Percentiles rank a stretch among this genome's conserved stretches.
Evolutionary conservation across 306 rosid species (phyloP).

Genomic region (Dalbergia cochinchinensis): DNA sequence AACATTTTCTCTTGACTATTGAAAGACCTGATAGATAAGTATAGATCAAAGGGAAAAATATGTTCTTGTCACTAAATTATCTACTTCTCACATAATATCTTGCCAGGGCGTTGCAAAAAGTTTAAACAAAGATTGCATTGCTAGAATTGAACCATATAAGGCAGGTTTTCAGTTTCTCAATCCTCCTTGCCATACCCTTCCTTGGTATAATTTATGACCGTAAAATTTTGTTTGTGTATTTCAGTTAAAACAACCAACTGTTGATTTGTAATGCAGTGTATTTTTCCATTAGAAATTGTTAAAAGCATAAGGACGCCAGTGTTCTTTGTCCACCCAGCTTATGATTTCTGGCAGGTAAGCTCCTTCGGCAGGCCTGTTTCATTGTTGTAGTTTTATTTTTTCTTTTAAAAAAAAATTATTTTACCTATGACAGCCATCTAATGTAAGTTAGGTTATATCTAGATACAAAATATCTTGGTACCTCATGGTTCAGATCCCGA

Average conservation of each 20-base stretch:
- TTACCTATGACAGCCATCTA: conserved; percentile 41
- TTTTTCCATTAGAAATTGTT: conserved; percentile 80
- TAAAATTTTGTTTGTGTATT: conserved; percentile 34
- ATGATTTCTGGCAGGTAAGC: conserved; percentile 95
- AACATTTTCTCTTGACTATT: neutral
- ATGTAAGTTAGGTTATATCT: conserved; percentile 46
- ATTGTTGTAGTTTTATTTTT: conserved; percentile 20
- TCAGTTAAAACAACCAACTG: conserved; percentile 36
- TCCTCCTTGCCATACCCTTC: conserved; percentile 19
- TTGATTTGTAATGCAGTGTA: conserved; percentile 70
- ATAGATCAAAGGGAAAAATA: conserved; percentile 4
- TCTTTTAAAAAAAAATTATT: neutral
- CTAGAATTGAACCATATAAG: conserved; percentile 71
- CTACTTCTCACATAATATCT: conserved; percentile 34
- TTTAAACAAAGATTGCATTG: conserved; percentile 77
- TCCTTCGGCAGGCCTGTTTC: conserved; percentile 41
- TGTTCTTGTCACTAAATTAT: conserved; percentile 4
- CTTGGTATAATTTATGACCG: conserved; percentile 18
- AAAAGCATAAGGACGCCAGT: conserved; percentile 70
- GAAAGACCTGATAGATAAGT: neutral
- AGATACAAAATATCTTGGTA: conserved; percentile 91
- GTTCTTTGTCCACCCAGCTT: conserved; percentile 92
- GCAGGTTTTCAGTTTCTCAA: conserved; percentile 57
- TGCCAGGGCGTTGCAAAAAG: conserved; percentile 77
- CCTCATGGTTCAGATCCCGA: conserved; percentile 74